Conservation (phyloP, 75 land plant species). For the Cupressus sempervirens region DNA sequence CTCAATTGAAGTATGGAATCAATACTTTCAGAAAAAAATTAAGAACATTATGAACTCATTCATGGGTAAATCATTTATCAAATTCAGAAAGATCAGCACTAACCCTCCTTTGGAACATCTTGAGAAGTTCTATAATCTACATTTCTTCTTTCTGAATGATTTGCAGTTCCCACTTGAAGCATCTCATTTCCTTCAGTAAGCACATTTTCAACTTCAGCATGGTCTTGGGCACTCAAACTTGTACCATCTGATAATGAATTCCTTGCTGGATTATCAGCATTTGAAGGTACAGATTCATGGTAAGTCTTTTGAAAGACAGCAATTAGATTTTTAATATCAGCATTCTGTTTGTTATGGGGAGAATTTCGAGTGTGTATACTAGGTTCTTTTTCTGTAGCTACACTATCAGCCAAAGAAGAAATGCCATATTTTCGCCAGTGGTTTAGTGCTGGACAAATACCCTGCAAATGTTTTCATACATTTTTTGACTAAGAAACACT, state of each 20-base stretch:
- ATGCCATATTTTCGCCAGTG: constrained; percentile 67
- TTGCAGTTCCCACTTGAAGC: not conserved
- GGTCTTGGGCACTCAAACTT: not conserved
- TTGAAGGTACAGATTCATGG: constrained; percentile 5
- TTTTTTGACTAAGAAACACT: not conserved
- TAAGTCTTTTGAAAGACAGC: not conserved
- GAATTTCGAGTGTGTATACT: not conserved
- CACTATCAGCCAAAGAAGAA: constrained; percentile 23
- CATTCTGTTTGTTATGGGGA: not conserved
- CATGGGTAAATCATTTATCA: not conserved
- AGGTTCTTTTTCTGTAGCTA: not conserved
- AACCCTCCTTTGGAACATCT: not conserved
- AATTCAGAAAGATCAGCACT: not conserved
- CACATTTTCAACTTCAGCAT: not conserved
- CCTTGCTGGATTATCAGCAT: not conserved
- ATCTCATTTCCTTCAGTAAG: constrained; percentile 1
- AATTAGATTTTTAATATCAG: not conserved
- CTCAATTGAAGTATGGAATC: not conserved
- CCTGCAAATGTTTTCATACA: constrained; percentile 40
- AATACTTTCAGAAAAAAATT: not conserved
- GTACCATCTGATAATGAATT: constrained; percentile 8
- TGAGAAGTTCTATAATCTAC: constrained; percentile 4
- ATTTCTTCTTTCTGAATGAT: constrained; percentile 1
- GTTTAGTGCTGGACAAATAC: constrained; percentile 63
- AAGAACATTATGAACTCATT: not conserved